Evolutionary conservation across 305 asterid genomes (phyloP), one percentile per base, ranked within the genome.

Genomic region (Andrographis paniculata): DNA sequence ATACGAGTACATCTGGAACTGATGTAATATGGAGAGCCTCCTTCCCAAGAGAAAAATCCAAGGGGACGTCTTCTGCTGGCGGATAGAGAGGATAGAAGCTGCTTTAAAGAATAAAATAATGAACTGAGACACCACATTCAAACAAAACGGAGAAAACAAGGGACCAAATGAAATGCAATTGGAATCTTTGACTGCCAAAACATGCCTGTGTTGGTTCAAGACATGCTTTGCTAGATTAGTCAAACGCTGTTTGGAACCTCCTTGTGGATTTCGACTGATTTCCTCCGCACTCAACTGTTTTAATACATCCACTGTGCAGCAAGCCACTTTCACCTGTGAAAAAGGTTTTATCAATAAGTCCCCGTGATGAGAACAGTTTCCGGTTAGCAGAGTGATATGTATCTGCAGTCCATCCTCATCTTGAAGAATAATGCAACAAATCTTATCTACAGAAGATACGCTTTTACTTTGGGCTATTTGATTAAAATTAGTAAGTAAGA

Each of bases 41-140:
- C 43, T 70, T 72, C 33, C 95, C 86, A 0, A 91, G 78, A 56
- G 95, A 82, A 60, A 56, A 80, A 65, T 91, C 98, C 72, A 86
- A 63, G 1, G 96, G 95, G 55, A 80, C 55, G 19, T 74, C 84
- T 71, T 91, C 95, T 42, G 96, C 83, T 19, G 95, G 94, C 47
- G 98, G 98, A 65, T 86, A 86, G 35, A 91, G 66, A 46, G 96
- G 98, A 67, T 91, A 86, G 68, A 91, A 91, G 84, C 98, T 91
- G 96, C 60, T 62, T 56, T 72, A 57, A 14, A 51, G 36, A 45
- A 42, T 11, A 52, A 31, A 41, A 50, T 24, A 45, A 50, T 48
- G 16, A 56, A 50, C n/a, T 35, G 35, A 27, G 15, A 44, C 33
- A 49, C n/a, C n/a, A 31, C 20, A 31, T 16, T 13, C 12, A 48